Conservation (phyloP, 345 rosid genomes). For the Laguncularia racemosa region DNA sequence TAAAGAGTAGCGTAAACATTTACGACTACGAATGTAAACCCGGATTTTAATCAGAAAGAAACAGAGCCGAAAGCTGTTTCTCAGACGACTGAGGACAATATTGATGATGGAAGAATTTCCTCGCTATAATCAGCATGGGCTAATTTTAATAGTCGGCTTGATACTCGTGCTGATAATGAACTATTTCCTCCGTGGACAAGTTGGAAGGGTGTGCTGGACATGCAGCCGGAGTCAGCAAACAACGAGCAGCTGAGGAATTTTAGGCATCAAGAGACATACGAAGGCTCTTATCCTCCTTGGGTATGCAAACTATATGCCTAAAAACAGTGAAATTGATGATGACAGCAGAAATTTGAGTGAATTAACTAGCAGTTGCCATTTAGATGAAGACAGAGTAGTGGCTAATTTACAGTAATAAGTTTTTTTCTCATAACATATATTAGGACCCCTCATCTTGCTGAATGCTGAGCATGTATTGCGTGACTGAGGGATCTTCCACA, state of each 20-base stretch:
- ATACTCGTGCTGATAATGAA: slow-evolving; percentile 22
- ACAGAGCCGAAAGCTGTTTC: slow-evolving; percentile 17
- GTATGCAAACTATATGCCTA: slow-evolving; percentile 37
- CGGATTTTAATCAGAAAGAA: slow-evolving; percentile 15
- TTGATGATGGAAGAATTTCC: slow-evolving; percentile 28
- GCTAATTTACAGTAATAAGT: not conserved
- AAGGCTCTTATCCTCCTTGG: slow-evolving; percentile 79
- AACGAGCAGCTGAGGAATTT: slow-evolving; percentile 23
- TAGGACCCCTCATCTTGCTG: too few relatives aligned
- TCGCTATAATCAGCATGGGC: slow-evolving; percentile 71
- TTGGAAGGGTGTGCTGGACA: slow-evolving; percentile 56
- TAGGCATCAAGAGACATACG: slow-evolving; percentile 26
- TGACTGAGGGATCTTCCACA: too few relatives aligned
- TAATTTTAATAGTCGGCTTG: slow-evolving; percentile 35
- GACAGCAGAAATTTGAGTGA: too few relatives aligned
- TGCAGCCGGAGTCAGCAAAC: slow-evolving; percentile 22
- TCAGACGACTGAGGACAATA: slow-evolving; percentile 8
- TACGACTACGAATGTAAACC: slow-evolving; percentile 19
- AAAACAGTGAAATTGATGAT: too few relatives aligned
- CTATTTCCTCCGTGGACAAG: slow-evolving; percentile 68
- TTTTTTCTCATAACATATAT: not conserved
- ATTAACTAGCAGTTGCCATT: too few relatives aligned
- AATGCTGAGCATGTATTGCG: too few relatives aligned
- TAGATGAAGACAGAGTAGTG: too few relatives aligned
- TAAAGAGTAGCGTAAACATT: not conserved